Percentiles rank a stretch among this genome's conserved stretches.
phyloP scores from a whole-genome alignment of 495 filamentous ascomycete genomes.

The Aspergillus olivimuriae region DNA sequence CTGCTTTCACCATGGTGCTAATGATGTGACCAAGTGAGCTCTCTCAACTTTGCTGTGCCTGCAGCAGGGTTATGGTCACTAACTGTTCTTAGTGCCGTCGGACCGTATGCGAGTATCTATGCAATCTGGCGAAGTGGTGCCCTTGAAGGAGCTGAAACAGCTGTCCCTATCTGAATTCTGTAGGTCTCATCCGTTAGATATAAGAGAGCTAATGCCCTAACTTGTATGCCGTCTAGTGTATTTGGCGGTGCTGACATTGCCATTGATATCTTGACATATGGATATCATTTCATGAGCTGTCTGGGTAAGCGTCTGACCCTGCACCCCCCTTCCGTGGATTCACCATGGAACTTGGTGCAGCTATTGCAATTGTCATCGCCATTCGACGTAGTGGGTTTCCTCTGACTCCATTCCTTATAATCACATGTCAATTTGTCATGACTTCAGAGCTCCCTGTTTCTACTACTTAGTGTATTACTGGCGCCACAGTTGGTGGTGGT shows the following conservation, averaged over 20 bases:
- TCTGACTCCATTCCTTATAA: too few relatives aligned
- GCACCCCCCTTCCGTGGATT: conserved; percentile 15
- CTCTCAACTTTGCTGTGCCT: neutral
- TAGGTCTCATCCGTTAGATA: conserved; percentile 1
- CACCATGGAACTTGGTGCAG: conserved; percentile 16
- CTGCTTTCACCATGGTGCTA: conserved; percentile 16
- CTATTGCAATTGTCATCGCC: conserved; percentile 12
- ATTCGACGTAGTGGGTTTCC: conserved; percentile 9
- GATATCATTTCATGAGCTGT: conserved; percentile 18
- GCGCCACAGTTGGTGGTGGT: conserved; percentile 56
- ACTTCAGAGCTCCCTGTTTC: conserved; percentile 23
- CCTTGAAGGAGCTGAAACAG: conserved; percentile 3
- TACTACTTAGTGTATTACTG: conserved; percentile 53
- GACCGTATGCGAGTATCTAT: conserved; percentile 15
- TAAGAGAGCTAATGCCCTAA: neutral
- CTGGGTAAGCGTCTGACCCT: conserved; percentile 15
- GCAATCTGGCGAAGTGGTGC: neutral
- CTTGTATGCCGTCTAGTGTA: neutral
- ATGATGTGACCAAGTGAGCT: conserved; percentile 17
- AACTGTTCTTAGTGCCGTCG: conserved; percentile 6
- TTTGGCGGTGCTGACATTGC: conserved; percentile 13
- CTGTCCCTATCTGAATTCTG: conserved; percentile 15
- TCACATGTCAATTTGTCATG: too few relatives aligned
- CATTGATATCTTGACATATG: conserved; percentile 17
- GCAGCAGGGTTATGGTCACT: neutral